Percentiles rank a stretch among this genome's conserved stretches.
phyloP scores from a whole-genome alignment of 305 asterid species.

The Rubia tinctorum region DNA sequence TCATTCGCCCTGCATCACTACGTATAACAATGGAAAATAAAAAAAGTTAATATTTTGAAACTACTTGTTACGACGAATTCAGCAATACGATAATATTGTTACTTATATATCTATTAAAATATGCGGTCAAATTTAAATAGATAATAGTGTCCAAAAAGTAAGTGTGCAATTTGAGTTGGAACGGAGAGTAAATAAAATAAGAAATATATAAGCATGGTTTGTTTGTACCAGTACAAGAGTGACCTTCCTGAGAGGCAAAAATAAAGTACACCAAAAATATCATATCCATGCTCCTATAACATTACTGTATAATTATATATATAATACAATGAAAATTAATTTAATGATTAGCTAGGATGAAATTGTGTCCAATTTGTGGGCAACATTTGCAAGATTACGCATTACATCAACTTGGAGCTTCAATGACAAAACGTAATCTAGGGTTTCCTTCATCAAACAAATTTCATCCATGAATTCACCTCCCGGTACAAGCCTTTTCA shows the following conservation, averaged over 20 bases:
- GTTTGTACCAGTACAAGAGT: background rate
- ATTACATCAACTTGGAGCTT: conserved; percentile 80
- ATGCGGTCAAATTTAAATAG: too few species aligned
- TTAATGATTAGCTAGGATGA: conserved; percentile 1
- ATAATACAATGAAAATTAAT: background rate
- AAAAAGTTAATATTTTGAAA: too few species aligned
- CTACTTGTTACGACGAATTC: too few species aligned
- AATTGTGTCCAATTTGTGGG: conserved; percentile 24
- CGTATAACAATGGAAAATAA: too few species aligned
- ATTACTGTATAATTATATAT: background rate
- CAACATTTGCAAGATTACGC: conserved; percentile 58
- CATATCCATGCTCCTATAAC: background rate
- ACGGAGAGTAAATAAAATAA: background rate
- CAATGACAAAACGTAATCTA: conserved; percentile 74
- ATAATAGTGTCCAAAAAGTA: too few species aligned
- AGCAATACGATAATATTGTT: too few species aligned
- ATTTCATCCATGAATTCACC: conserved; percentile 64
- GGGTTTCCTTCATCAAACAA: conserved; percentile 76
- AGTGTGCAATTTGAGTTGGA: too few species aligned
- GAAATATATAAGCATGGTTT: background rate
- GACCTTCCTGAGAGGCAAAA: background rate
- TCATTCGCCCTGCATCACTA: too few species aligned
- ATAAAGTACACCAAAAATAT: background rate
- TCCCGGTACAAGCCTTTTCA: conserved; percentile 78
- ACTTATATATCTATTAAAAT: too few species aligned